Percentiles rank a stretch among this genome's conserved stretches.
Conservation (phyloP, 345 rosid species). For the Capsella bursapastoris region DNA sequence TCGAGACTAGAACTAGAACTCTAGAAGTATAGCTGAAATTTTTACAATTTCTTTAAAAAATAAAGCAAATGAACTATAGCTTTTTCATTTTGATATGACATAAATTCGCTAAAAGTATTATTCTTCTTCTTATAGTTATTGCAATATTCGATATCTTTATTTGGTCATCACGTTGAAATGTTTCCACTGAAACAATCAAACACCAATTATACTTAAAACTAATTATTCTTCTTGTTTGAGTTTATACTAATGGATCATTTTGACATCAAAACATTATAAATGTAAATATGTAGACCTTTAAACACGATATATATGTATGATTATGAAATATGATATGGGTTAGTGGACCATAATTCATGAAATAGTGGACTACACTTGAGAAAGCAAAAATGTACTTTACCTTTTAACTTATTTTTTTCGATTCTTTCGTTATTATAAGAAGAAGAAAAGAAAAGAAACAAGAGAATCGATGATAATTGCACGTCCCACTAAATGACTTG, state of each 20-base stretch:
- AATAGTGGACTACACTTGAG: constrained; percentile 40
- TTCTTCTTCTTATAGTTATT: background rate
- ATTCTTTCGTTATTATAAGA: constrained; percentile 17
- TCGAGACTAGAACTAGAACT: background rate
- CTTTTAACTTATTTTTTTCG: constrained; percentile 27
- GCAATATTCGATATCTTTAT: background rate
- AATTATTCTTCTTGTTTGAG: background rate
- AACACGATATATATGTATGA: background rate
- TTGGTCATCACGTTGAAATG: background rate
- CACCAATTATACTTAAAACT: background rate
- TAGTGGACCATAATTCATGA: constrained; percentile 26
- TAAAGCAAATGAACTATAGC: background rate
- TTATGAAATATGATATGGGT: constrained; percentile 2
- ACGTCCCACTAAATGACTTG: constrained; percentile 34
- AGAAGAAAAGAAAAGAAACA: constrained; percentile 8
- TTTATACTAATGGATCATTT: background rate
- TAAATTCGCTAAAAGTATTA: background rate
- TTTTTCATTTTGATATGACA: background rate
- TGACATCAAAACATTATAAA: background rate
- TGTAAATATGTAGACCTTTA: background rate
- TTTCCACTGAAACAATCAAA: constrained; percentile 21
- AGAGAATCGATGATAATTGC: constrained; percentile 43
- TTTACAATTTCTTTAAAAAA: background rate
- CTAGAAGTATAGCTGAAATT: background rate
- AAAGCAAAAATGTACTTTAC: constrained; percentile 35